A percentile compares a stretch with the other conserved stretches of the same genome.
These are phyloP conservation scores for Globisporangium megalacanthum DNA, from an alignment of 352 stramenopile species.

Conservation along the genomic window DNA sequence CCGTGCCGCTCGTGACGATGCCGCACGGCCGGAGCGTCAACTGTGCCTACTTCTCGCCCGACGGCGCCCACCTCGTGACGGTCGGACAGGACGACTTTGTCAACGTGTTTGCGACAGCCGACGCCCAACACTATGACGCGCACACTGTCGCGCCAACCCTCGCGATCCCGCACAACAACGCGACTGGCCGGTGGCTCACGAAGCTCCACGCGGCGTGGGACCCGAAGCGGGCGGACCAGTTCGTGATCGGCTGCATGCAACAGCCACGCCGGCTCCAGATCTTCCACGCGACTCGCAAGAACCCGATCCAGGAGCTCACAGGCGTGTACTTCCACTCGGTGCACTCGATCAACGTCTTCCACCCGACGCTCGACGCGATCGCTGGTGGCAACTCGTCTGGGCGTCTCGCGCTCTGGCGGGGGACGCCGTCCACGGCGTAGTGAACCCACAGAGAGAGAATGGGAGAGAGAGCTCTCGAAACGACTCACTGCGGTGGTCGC, in stretches of 20 bases:
- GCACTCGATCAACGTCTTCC: conserved; percentile 85
- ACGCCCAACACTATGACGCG: conserved; percentile 22
- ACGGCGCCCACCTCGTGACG: conserved; percentile 64
- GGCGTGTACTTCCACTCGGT: conserved; percentile 74
- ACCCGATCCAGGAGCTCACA: conserved; percentile 63
- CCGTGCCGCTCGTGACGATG: conserved; percentile 44
- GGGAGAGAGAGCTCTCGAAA: background rate
- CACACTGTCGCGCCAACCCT: conserved; percentile 26
- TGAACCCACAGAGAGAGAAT: background rate
- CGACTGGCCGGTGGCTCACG: conserved; percentile 82
- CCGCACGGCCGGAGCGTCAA: conserved; percentile 78
- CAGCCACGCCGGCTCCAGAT: conserved; percentile 80
- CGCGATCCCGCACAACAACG: conserved; percentile 78
- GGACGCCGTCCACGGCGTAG: background rate
- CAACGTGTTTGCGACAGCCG: conserved; percentile 58
- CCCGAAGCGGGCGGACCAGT: conserved; percentile 62
- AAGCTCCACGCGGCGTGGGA: conserved; percentile 83
- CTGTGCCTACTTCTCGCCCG: conserved; percentile 81
- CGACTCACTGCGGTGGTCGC: background rate
- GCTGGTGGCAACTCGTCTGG: conserved; percentile 76
- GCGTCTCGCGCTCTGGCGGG: conserved; percentile 51
- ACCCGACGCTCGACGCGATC: conserved; percentile 66
- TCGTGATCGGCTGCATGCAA: conserved; percentile 79
- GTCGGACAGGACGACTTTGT: conserved; percentile 82
- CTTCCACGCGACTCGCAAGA: conserved; percentile 59